phyloP scores from a whole-genome alignment of 176 grass and related monocot species.

The Phoenix dactylifera region DNA sequence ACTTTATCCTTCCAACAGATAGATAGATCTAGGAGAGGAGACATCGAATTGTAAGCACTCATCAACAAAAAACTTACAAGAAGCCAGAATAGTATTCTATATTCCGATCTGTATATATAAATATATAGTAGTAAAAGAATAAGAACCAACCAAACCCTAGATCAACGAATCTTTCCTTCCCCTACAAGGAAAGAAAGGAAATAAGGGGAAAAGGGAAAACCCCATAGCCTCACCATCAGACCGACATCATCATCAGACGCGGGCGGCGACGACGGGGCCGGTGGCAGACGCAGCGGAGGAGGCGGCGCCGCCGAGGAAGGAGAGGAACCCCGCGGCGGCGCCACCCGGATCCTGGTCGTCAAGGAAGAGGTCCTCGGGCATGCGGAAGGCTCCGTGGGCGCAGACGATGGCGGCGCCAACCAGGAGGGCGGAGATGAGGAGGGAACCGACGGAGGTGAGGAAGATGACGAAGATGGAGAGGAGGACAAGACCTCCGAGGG shows the following conservation, averaged over 20 bases:
- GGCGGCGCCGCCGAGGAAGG: constrained; percentile 7
- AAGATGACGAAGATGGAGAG: constrained; percentile 17
- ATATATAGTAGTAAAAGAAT: too few relatives aligned
- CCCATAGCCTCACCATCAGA: too few relatives aligned
- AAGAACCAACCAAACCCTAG: too few relatives aligned
- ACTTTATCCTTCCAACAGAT: too few relatives aligned
- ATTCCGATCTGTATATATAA: too few relatives aligned
- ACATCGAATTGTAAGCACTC: too few relatives aligned
- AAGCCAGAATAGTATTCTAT: too few relatives aligned
- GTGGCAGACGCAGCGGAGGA: not conserved
- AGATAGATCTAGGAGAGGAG: too few relatives aligned
- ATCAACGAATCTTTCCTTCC: too few relatives aligned
- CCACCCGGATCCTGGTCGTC: not conserved
- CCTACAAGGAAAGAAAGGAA: too few relatives aligned
- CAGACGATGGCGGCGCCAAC: not conserved
- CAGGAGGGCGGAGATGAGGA: constrained; percentile 11
- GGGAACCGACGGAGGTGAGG: constrained; percentile 14
- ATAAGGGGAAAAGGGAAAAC: too few relatives aligned
- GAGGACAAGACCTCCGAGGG: constrained; percentile 8
- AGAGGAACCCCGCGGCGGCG: not conserved
- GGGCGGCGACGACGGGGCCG: not conserved
- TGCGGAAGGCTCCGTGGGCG: constrained; percentile 2
- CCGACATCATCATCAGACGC: constrained; percentile 1
- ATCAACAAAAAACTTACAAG: too few relatives aligned
- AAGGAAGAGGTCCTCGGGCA: constrained; percentile 8